Percentiles rank a stretch among this genome's conserved stretches.
phyloP scores from a whole-genome alignment of 1,139 yeast species.

The Kodamaea suecica region DNA sequence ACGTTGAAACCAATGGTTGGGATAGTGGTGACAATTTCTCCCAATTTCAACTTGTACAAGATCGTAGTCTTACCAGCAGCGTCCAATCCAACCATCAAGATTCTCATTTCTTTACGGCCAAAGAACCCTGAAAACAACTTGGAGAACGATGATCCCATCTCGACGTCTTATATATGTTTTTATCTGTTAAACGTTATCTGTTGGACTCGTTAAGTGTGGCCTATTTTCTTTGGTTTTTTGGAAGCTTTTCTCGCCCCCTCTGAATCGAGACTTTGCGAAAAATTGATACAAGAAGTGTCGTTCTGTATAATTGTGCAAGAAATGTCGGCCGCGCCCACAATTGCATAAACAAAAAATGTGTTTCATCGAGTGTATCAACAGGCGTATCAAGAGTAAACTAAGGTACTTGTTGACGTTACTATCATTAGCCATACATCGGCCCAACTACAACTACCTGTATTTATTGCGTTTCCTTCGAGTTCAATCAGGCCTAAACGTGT shows the following conservation, averaged over 20 bases:
- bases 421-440: too few relatives aligned
- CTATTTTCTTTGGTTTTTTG: background rate
- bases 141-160: slow-evolving; percentile 82
- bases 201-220: background rate
- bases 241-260: background rate
- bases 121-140: slow-evolving; percentile 77
- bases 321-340: too few relatives aligned
- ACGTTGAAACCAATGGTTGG: slow-evolving; percentile 44
- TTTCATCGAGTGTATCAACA: too few relatives aligned
- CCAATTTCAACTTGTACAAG: slow-evolving; percentile 41
- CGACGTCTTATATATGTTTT: background rate
- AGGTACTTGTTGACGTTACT: too few relatives aligned
- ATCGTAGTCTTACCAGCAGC: slow-evolving; percentile 46
- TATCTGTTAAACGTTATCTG: background rate
- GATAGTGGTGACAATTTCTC: slow-evolving; percentile 42
- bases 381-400: too few relatives aligned
- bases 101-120: slow-evolving; percentile 44
- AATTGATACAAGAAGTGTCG: too few relatives aligned
- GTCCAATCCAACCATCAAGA: slow-evolving; percentile 43
- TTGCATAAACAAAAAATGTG: too few relatives aligned
- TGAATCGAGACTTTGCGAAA: background rate
- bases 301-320: background rate
- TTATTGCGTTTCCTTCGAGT: too few relatives aligned
- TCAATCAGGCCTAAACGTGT: too few relatives aligned
- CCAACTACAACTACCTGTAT: too few relatives aligned